These are phyloP conservation scores for Acacia concinna DNA, from an alignment of 331 rosid genomes.

Conservation along the genomic window DNA sequence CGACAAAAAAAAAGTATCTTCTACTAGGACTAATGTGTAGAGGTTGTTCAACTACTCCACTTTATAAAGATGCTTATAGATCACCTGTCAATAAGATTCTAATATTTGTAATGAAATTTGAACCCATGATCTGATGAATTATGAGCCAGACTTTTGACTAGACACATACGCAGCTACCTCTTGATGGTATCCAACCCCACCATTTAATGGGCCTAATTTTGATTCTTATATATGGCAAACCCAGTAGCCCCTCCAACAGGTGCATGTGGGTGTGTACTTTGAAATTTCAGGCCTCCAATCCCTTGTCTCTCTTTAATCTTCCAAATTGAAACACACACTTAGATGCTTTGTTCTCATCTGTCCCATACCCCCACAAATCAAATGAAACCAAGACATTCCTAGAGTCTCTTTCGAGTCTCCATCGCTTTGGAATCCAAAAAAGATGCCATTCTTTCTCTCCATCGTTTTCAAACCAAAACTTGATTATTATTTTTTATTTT, in stretches of 20 bases:
- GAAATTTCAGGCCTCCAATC: background rate
- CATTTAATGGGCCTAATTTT: background rate
- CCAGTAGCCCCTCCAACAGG: background rate
- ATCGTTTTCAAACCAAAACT: background rate
- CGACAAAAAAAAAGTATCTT: too few species aligned
- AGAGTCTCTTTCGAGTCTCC: constrained; percentile 47
- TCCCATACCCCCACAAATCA: constrained; percentile 13
- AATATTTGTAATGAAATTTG: too few species aligned
- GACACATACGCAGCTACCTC: too few species aligned
- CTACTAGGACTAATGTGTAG: too few species aligned
- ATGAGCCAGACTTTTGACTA: too few species aligned
- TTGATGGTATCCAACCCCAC: background rate
- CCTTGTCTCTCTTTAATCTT: background rate
- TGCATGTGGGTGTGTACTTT: constrained; percentile 13
- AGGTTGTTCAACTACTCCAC: too few species aligned
- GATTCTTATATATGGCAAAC: background rate
- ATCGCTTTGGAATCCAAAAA: too few species aligned
- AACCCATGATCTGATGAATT: too few species aligned
- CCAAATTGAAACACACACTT: background rate
- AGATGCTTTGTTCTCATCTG: constrained; percentile 23
- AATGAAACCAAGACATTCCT: constrained; percentile 44
- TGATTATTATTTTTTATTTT: too few species aligned
- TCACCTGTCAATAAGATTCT: fast-evolving
- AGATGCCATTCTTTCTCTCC: too few species aligned
- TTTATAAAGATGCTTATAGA: too few species aligned